Base-by-base conservation (phyloP, 139 green algal species). In the Chlamydomonas eustigma region DNA sequence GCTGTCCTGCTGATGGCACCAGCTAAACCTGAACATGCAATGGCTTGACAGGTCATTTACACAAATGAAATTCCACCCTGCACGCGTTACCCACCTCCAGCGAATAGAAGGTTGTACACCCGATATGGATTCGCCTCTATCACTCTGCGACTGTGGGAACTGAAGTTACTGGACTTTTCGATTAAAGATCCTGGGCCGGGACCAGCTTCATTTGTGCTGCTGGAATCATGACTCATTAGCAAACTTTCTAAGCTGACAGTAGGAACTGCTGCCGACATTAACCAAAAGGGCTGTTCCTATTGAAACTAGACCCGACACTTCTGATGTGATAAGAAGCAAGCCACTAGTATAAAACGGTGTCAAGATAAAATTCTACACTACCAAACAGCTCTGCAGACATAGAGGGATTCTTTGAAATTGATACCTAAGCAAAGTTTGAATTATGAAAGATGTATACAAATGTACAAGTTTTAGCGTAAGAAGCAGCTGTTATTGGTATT, bases 1-100 rank as follows among this genome's bases (percentile, higher is more conserved):
- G 88, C 85, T 8, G 93, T 95, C 0, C 94, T 72, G 77, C 87
- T 95, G 30, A 98, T 86, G 0, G 88, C 93, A 1, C 94, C 94
- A 4, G 93, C 93, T 12, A 97, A 37, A 1, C 88, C 94, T 92
- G 86, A 39, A 73, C 37, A 28, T 2, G 52, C 6, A 5, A n/a
- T 58, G 4, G 44, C 12, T 58, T 28, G 12, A 18, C 58, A 30
- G 58, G 33, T n/a, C 58, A 33, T 69, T n/a, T 22, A 58, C 12
- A 22, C 44, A 58, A 58, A 28, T 58, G 44, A 58, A 58, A 22
- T 28, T 33, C n/a, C 52, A 68, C 34, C 12, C 12, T 22, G 34
- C n/a, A 68, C 32, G 12, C 4, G n/a, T 37, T 25, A 35, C 52
- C n/a, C 52, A 75, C 68, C 68, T 58, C 68, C 68, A 18, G 68